Evolutionary conservation across 345 rosid species (phyloP).

Genomic region (Trapa bicornis): DNA sequence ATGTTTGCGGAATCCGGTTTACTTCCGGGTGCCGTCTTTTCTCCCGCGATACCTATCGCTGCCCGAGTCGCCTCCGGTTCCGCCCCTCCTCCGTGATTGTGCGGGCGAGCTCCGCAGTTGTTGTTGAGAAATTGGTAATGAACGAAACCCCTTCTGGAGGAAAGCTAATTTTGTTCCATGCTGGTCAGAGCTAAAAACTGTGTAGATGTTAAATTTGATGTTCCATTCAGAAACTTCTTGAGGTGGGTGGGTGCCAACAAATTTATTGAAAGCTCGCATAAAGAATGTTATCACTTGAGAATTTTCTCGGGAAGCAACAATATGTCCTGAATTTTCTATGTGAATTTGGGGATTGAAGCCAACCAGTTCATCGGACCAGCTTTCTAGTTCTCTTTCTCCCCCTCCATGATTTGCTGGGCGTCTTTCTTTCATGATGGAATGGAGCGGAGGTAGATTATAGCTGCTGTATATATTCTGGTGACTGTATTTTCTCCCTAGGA

Average conservation of each 20-base stretch:
- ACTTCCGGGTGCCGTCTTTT: neutral
- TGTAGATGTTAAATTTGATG: neutral
- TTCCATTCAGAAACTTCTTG: no score
- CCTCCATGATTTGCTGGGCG: neutral
- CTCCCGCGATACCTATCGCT: neutral
- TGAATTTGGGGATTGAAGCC: neutral
- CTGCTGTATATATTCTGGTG: neutral
- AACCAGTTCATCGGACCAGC: neutral
- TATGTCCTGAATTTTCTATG: neutral
- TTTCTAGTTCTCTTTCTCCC: neutral
- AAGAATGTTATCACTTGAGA: neutral
- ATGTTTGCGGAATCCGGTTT: neutral
- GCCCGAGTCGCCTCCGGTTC: neutral
- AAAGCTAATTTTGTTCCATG: neutral
- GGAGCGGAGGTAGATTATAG: neutral
- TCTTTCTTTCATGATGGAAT: neutral
- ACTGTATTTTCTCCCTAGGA: neutral
- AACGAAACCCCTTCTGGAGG: neutral
- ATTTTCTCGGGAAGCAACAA: neutral
- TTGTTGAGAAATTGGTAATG: constrained; percentile 4
- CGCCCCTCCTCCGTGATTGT: neutral
- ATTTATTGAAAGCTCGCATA: neutral
- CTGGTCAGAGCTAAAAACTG: neutral
- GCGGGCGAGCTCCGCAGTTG: constrained; percentile 9
- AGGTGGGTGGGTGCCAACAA: neutral